A percentile compares a stretch with the other conserved stretches of the same genome.
Conservation (phyloP, 495 filamentous ascomycete genomes). For the Neohortaea acidophila region DNA sequence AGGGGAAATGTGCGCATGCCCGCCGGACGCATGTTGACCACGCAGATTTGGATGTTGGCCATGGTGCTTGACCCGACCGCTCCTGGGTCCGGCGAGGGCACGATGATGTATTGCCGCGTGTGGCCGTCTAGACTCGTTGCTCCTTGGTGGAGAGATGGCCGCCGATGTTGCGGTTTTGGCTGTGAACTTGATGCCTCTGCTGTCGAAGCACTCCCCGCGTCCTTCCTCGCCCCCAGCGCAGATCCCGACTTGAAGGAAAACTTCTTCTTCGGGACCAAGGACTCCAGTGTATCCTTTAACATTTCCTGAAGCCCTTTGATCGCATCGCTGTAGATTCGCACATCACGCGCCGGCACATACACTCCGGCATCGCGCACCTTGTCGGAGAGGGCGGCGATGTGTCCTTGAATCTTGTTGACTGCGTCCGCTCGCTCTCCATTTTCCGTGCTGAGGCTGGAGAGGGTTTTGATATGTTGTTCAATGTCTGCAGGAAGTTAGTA, state of each 20-base stretch:
- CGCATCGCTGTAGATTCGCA: conserved; percentile 57
- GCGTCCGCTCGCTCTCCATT: conserved; percentile 46
- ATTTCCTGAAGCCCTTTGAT: conserved; percentile 55
- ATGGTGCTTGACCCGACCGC: conserved; percentile 63
- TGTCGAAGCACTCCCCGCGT: conserved; percentile 33
- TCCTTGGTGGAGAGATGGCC: too few relatives aligned
- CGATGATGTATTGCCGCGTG: too few relatives aligned
- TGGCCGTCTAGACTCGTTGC: too few relatives aligned
- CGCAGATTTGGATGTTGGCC: conserved; percentile 51
- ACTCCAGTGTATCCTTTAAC: conserved; percentile 41
- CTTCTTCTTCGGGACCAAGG: conserved; percentile 47
- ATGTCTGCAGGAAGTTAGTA: conserved; percentile 31
- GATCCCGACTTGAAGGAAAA: conserved; percentile 53
- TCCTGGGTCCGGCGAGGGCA: too few relatives aligned
- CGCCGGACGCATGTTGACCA: conserved; percentile 63
- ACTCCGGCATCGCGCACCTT: conserved; percentile 53
- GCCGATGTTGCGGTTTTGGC: too few relatives aligned
- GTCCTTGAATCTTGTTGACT: conserved; percentile 50
- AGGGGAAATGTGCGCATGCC: conserved; percentile 45
- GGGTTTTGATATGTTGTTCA: conserved; percentile 44
- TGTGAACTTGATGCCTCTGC: conserved; percentile 49
- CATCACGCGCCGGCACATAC: conserved; percentile 62
- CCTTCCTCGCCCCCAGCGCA: conserved; percentile 12
- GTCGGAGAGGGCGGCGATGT: conserved; percentile 49
- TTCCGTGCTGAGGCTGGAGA: conserved; percentile 36